Conservation (phyloP, 345 rosid genomes). For the Capsella bursapastoris region DNA sequence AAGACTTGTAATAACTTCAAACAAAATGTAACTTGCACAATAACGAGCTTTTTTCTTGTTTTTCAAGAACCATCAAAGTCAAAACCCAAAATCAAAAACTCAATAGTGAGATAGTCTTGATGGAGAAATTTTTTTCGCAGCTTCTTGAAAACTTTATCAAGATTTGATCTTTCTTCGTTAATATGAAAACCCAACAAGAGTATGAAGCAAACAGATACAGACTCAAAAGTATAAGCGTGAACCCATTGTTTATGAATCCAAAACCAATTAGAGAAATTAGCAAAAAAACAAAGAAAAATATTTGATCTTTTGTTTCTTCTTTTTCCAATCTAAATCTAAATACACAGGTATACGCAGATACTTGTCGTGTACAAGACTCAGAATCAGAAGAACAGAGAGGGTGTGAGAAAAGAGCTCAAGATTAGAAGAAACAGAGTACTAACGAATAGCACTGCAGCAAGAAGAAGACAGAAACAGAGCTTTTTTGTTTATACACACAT, state of each 20-base stretch:
- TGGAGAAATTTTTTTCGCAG: background rate
- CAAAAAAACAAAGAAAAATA: background rate
- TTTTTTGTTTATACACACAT: background rate
- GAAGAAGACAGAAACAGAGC: slow-evolving; percentile 27
- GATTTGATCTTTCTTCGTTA: background rate
- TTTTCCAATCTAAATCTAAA: slow-evolving; percentile 1
- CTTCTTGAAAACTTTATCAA: slow-evolving; percentile 25
- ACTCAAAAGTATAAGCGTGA: slow-evolving; percentile 15
- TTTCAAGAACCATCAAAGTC: background rate
- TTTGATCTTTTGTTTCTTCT: background rate
- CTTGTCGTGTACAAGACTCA: slow-evolving; percentile 10
- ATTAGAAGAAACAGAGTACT: slow-evolving; percentile 34
- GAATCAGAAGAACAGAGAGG: background rate
- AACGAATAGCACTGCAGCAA: background rate
- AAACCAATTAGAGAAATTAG: background rate
- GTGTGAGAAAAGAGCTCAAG: background rate
- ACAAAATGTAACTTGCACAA: background rate
- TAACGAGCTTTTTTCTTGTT: background rate
- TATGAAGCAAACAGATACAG: background rate
- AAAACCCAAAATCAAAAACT: background rate
- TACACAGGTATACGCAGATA: background rate
- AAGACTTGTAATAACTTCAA: slow-evolving; percentile 6
- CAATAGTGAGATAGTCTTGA: background rate
- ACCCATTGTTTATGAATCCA: background rate
- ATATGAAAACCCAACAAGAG: background rate